These are phyloP conservation scores for Quercus mongolica DNA, from an alignment of 306 rosid species.

Conservation along the genomic window DNA sequence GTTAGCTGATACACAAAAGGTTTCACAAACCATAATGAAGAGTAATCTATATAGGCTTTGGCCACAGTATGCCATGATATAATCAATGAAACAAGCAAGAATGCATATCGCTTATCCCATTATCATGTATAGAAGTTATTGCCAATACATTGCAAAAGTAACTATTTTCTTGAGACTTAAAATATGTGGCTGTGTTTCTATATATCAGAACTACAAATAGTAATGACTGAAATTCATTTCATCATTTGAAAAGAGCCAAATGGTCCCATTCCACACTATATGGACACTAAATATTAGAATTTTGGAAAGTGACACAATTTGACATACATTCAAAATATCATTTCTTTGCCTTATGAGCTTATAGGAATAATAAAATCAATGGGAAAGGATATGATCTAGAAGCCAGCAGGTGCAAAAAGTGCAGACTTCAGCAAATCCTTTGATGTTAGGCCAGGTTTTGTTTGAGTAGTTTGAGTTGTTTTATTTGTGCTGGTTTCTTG, in stretches of 20 bases:
- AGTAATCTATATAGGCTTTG: not conserved
- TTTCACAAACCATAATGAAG: conserved; percentile 9
- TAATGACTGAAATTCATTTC: not conserved
- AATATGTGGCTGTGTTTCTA: not conserved
- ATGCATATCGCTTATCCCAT: not conserved
- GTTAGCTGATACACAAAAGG: conserved; percentile 2
- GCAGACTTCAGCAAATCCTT: no score
- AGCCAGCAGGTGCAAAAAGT: no score
- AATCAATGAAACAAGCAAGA: not conserved
- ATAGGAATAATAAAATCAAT: no score
- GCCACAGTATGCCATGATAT: not conserved
- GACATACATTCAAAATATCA: not conserved
- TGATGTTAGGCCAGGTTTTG: no score
- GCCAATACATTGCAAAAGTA: not conserved
- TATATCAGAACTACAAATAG: not conserved
- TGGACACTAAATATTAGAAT: not conserved
- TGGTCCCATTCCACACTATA: not conserved
- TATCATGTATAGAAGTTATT: not conserved
- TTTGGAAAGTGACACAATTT: not conserved
- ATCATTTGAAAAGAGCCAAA: not conserved
- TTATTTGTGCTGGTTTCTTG: no score
- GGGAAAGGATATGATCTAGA: no score
- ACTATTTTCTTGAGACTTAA: not conserved
- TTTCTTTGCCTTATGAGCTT: not conserved
- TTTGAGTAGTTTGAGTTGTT: no score